Base-by-base conservation (phyloP, 2,329 filamentous ascomycete species). In the Aspergillus fumigatiaffinis region DNA sequence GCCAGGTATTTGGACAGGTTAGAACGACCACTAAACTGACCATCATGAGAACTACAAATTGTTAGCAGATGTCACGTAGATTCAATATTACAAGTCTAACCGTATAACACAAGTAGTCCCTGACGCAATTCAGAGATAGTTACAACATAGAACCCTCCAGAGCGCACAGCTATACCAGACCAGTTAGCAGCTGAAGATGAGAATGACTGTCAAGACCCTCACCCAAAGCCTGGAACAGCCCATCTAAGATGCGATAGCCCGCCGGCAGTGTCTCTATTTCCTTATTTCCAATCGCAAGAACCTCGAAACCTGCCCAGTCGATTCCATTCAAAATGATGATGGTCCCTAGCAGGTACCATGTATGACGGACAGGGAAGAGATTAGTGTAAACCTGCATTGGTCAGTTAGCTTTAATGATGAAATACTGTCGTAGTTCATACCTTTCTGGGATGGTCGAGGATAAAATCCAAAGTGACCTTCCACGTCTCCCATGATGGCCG, bases 141-240 rank as follows among this genome's bases (percentile, higher is more conserved):
- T 29, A 89, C 83, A 23, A 89, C 82, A 52, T 87, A 87, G 62
- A 88, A 87, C 0, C 87, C 87, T 17, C 84, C 85, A 8, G 84
- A 84, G 6, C 87, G 82, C 4, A 88, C 84, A 54, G 69, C 69
- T 71, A 21, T 21, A 53, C 1, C 1, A 32, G 7, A 2, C 14
- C 6, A 17, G 38, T 21, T 44, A 44, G 60, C 28, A 53, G 50
- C 9, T 41, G 26, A 1, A 9, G 9, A 28, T 29, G 17, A 47
- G 21, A 12, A 38, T 48, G 1, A 26, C 0, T 2, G 7, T 20
- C n/a, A 4, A 5, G 20, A 9, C 29, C 51, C 60, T 14, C 52
- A 70, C 86, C 80, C 9, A 88, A 80, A 54, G 85, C 84, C 76
- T 66, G 66, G 64, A 89, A 90, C 3, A 89, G 75, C 0, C 86